Conservation (phyloP, 257 asterid species). For the Prunella vulgaris region DNA sequence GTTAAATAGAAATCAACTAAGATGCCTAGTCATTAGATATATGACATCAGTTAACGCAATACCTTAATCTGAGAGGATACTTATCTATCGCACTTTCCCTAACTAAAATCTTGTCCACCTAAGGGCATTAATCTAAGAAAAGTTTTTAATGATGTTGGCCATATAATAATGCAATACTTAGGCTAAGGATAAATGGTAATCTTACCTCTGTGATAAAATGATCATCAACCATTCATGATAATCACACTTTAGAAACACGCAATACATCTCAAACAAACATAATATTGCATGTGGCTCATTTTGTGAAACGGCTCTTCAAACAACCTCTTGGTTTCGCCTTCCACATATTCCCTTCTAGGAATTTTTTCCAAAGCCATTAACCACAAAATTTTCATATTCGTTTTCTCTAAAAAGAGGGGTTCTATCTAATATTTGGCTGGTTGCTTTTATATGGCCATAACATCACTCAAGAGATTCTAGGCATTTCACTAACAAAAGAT, state of each 20-base stretch:
- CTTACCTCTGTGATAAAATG: not conserved
- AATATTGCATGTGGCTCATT: not conserved
- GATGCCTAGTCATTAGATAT: not conserved
- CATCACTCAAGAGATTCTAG: not conserved
- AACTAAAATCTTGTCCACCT: not conserved
- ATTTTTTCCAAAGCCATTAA: not conserved
- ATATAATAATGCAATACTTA: not conserved
- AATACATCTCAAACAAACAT: not conserved
- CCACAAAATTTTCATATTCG: not conserved
- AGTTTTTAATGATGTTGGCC: not conserved
- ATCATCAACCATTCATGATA: not conserved
- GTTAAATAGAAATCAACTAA: not conserved
- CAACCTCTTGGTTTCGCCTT: not conserved
- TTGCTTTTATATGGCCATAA: not conserved
- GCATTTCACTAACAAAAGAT: not conserved
- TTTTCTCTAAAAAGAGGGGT: not conserved
- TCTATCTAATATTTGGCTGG: not conserved
- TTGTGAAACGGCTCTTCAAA: not conserved
- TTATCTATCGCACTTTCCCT: not conserved
- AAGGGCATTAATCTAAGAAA: not conserved
- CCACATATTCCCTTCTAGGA: not conserved
- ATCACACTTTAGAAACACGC: not conserved
- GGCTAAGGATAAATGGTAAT: not conserved
- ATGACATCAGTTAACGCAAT: not conserved
- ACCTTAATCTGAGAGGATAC: not conserved